These are phyloP conservation scores for Trichoderma lentiforme DNA, from an alignment of 2,329 filamentous ascomycete genomes.

Conservation along the genomic window DNA sequence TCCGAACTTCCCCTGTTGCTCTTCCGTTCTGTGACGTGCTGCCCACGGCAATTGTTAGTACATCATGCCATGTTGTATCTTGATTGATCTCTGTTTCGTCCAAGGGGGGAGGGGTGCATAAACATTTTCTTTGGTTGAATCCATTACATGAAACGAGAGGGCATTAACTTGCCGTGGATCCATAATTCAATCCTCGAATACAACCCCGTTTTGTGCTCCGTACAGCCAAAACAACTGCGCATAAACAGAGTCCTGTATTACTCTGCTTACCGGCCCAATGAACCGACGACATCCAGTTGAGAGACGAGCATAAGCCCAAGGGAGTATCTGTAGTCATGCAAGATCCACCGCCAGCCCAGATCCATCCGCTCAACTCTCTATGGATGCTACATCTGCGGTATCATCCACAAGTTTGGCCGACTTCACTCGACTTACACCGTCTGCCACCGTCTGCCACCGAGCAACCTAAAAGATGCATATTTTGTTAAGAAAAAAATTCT, in stretches of 20 bases:
- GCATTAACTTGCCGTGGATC: neutral
- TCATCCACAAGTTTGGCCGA: neutral
- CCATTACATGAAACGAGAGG: neutral
- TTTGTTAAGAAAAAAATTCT: neutral
- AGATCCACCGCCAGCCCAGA: neutral
- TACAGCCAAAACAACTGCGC: neutral
- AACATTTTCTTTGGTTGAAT: neutral
- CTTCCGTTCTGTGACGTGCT: neutral
- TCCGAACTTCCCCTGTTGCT: neutral
- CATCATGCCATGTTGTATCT: neutral
- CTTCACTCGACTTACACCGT: neutral
- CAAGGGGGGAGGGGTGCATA: neutral
- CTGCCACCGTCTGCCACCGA: neutral
- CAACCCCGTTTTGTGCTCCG: neutral
- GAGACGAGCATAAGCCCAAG: neutral
- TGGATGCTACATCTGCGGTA: neutral
- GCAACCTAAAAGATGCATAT: neutral
- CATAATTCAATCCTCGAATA: neutral
- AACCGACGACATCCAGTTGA: neutral
- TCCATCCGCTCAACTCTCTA: neutral
- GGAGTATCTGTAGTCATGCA: neutral
- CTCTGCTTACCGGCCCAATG: neutral
- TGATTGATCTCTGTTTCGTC: neutral
- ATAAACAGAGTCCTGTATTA: neutral
- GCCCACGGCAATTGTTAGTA: neutral